Evolutionary conservation across 768 basidiomycete genomes (phyloP).

Genomic region (Boletus barrowsii): DNA sequence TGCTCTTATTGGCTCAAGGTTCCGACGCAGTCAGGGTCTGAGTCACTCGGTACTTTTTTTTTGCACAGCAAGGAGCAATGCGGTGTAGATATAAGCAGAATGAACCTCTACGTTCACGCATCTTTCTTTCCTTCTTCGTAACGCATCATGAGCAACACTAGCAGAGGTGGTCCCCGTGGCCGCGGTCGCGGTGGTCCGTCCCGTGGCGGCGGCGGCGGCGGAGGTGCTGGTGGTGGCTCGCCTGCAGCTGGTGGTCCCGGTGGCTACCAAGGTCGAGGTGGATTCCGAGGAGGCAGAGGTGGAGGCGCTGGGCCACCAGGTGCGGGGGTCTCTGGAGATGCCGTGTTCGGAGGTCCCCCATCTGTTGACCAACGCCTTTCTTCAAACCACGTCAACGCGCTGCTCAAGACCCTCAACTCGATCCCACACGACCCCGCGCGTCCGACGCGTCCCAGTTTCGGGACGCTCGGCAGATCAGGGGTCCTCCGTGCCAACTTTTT

Average conservation of each 20-base stretch:
- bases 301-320: constrained; percentile 25
- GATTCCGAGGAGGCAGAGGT: constrained; percentile 22
- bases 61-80: not conserved
- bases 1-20: not conserved
- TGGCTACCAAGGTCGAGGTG: constrained; percentile 4
- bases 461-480: constrained; percentile 37
- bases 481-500: constrained; percentile 53
- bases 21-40: not conserved
- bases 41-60: not conserved
- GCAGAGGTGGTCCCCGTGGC: constrained; percentile 19
- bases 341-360: constrained; percentile 29
- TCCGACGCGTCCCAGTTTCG: constrained; percentile 48
- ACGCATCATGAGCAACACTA: constrained; percentile 9
- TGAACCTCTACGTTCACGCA: not conserved
- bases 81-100: constrained; percentile 4
- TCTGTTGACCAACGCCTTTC: constrained; percentile 35
- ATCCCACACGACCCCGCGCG: constrained; percentile 33
- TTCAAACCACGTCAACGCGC: constrained; percentile 18
- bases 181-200: constrained; percentile 17
- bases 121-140: not conserved
- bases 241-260: constrained; percentile 2
- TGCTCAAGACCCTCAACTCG: constrained; percentile 30
- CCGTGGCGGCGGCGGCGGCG: constrained; percentile 1
- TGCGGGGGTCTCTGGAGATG: constrained; percentile 25
- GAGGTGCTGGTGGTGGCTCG: not conserved